Percentiles rank a stretch among this genome's conserved stretches.
Conservation (phyloP, 2,329 filamentous ascomycete genomes). For the Fusarium sp. region DNA sequence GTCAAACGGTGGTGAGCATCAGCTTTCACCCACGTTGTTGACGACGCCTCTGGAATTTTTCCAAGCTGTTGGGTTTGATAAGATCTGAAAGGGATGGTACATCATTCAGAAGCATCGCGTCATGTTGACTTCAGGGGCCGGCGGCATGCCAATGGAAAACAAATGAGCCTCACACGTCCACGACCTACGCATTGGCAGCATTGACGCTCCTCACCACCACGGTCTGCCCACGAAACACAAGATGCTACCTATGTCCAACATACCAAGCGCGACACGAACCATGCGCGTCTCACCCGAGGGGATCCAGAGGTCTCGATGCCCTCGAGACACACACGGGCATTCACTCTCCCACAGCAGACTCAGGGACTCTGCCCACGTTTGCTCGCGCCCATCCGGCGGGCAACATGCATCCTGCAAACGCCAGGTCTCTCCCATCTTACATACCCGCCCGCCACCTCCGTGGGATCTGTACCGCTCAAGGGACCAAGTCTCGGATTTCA, state of each 20-base stretch:
- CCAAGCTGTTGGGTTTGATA: conserved; percentile 14
- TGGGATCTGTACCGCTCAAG: conserved; percentile 14
- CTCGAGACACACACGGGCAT: conserved; percentile 17
- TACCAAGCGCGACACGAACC: conserved; percentile 23
- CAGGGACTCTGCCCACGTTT: conserved; percentile 10
- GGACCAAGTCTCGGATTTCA: conserved; percentile 18
- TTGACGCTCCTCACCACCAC: background rate
- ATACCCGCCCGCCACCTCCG: conserved; percentile 30
- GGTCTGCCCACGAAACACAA: conserved; percentile 12
- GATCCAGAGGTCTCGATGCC: conserved; percentile 22
- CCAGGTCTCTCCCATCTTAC: conserved; percentile 31
- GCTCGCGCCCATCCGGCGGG: background rate
- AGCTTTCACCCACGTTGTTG: conserved; percentile 13
- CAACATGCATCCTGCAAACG: conserved; percentile 25
- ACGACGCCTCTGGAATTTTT: conserved; percentile 19
- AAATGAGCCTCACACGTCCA: background rate
- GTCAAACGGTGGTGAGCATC: background rate
- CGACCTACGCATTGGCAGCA: background rate
- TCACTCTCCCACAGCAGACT: background rate
- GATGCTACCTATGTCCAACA: conserved; percentile 25
- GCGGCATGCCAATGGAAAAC: background rate
- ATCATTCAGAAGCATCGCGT: conserved; percentile 5
- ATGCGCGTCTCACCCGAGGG: conserved; percentile 32
- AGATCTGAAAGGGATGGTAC: background rate
- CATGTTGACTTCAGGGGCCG: conserved; percentile 23